Evolutionary conservation across 257 asterid genomes (phyloP).

Genomic region (Henckelia pumila): DNA sequence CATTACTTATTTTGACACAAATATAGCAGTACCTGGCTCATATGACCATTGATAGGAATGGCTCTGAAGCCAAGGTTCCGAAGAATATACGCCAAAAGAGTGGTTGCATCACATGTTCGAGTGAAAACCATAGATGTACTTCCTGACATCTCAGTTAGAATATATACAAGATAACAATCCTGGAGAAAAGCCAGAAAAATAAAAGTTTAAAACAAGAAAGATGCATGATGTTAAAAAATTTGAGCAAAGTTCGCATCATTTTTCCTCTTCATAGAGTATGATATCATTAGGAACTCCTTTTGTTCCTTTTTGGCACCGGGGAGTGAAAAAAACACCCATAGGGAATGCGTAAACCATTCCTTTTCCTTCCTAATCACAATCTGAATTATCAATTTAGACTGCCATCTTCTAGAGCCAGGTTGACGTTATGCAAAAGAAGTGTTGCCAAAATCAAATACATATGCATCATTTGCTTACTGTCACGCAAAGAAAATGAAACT

Average conservation of each 20-base stretch:
- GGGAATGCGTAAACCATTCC: background rate
- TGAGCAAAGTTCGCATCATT: conserved; percentile 1
- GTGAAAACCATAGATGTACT: conserved; percentile 91
- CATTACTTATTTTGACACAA: conserved; percentile 3
- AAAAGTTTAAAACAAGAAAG: conserved; percentile 8
- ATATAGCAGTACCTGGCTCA: conserved; percentile 68
- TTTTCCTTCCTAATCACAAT: background rate
- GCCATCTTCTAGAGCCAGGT: background rate
- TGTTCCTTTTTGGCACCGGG: background rate
- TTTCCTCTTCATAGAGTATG: background rate
- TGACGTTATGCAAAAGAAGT: too few species aligned
- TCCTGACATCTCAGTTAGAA: conserved; percentile 67
- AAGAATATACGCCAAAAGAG: conserved; percentile 66
- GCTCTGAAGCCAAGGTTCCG: conserved; percentile 72
- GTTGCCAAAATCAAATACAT: background rate
- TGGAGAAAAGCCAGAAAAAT: conserved; percentile 22
- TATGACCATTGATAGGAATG: conserved; percentile 93
- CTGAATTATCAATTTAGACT: background rate
- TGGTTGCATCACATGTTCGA: conserved; percentile 83
- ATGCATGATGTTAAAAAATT: background rate
- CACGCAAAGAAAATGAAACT: conserved; percentile 10
- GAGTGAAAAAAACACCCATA: background rate
- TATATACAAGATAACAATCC: conserved; percentile 89
- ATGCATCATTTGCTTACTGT: background rate
- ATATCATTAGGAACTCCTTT: background rate